Evolutionary conservation across 805 yeast genomes (phyloP), one percentile per base, ranked within the genome.

Genomic region (Saturnispora serradocipensis): DNA sequence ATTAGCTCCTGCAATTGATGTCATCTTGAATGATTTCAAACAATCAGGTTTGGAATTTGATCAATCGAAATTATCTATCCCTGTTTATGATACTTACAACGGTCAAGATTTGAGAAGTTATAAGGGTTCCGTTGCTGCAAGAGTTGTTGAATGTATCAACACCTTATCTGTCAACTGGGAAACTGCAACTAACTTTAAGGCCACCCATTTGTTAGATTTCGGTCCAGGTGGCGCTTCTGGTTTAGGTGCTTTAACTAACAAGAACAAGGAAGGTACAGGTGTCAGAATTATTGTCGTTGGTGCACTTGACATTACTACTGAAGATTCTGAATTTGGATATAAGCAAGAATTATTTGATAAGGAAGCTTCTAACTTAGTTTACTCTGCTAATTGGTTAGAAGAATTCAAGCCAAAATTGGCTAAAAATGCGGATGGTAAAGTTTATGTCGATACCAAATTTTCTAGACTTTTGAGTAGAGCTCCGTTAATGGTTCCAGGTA

Each of bases 161-260:
- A 82, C 82, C 64, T 77, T 88, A 63, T 88, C 96, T 43, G 99
- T 93, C 58, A 78, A 87, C 71, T 93, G 99, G 99, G 98, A 93
- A 73, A 59, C 60, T 28, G 95, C 98, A 30, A 90, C 97, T 36
- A 67, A 79, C 58, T 88, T 87, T 67, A 67, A 78, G 46, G 78
- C 93, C 27, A 86, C 97, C 45, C 99, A 93, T 67, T 80, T 93
- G 61, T 69, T 93, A 56, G 99, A 93, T 72, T 93, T 93, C 62
- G 99, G 99, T 67, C 99, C 99, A 56, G 99, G 99, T 71, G 98
- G 98, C 61, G 82, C 88, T 38, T 87, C 97, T 44, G 99, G 99
- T 62, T 76, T 93, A 59, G 99, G 99, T 72, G 86, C 86, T 56
- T 77, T 93, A 61, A 93, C 99, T 53, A 97, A 89, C 72, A 85